These are phyloP conservation scores for Scleroderma citrinum DNA, from an alignment of 768 basidiomycete species.

Conservation along the genomic window DNA sequence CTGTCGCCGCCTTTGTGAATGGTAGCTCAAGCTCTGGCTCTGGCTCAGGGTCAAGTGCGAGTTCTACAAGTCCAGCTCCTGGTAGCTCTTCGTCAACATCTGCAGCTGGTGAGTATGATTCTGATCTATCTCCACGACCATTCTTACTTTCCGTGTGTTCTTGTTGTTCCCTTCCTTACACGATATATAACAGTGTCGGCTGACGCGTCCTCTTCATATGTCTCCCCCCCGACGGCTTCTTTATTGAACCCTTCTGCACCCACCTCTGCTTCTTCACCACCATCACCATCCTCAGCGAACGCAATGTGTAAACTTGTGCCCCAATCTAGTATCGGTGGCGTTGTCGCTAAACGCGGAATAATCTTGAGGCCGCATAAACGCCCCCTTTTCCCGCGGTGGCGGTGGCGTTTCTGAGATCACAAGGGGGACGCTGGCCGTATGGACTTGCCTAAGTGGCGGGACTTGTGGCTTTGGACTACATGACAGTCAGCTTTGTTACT, in stretches of 20 bases:
- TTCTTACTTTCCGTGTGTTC: not conserved
- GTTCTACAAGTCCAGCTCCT: constrained; percentile 11
- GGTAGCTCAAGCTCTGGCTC: constrained; percentile 10
- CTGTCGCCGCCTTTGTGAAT: constrained; percentile 38
- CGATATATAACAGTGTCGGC: constrained; percentile 15
- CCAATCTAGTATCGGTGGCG: not conserved
- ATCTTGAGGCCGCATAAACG: not conserved
- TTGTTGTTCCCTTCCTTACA: constrained; percentile 12
- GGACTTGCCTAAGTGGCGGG: no score
- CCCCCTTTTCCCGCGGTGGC: not conserved
- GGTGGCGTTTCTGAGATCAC: not conserved
- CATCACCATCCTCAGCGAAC: not conserved
- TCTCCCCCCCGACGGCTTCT: constrained; percentile 6
- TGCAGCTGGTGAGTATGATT: constrained; percentile 14
- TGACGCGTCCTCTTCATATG: constrained; percentile 15
- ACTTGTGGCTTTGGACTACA: no score
- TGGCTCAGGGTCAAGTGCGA: constrained; percentile 14
- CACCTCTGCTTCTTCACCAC: not conserved
- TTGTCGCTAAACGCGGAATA: not conserved
- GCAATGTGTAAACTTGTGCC: not conserved
- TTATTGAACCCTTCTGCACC: not conserved
- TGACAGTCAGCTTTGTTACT: no score
- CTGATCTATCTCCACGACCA: not conserved
- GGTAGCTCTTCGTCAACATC: constrained; percentile 9
- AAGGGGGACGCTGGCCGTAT: not conserved